Evolutionary conservation across 371 early-diverging fungal genomes (phyloP).

Genomic region (Mortierella sp.): DNA sequence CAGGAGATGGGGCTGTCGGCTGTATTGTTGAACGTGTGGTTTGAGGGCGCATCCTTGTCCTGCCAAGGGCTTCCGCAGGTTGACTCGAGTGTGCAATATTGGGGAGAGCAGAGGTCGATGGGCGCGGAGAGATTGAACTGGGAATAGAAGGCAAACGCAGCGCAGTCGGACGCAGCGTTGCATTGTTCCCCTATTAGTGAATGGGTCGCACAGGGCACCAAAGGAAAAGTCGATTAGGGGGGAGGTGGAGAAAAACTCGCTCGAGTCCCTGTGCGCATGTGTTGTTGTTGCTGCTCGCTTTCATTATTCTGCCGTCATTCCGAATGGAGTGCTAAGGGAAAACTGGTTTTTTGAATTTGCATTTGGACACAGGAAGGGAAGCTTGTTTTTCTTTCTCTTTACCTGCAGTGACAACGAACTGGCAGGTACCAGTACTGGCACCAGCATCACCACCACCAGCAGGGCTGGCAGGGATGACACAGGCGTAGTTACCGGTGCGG

Average conservation of each 20-base stretch:
- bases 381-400: not conserved
- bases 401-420: conserved; percentile 35
- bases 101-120: conserved; percentile 63
- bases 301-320: not conserved
- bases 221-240: conserved; percentile 35
- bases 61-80: conserved; percentile 70
- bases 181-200: conserved; percentile 62
- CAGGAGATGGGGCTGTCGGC: conserved; percentile 42
- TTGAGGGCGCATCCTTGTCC: conserved; percentile 55
- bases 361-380: not conserved
- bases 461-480: conserved; percentile 20
- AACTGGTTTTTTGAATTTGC: not conserved
- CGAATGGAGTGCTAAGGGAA: not conserved
- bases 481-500: conserved; percentile 48
- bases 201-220: not conserved
- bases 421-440: not conserved
- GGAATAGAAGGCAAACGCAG: conserved; percentile 63
- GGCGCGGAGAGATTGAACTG: conserved; percentile 46
- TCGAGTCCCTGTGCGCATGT: no score
- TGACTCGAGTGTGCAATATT: conserved; percentile 70
- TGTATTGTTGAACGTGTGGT: conserved; percentile 15
- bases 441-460: no score
- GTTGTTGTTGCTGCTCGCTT: not conserved
- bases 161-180: conserved; percentile 66
- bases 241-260: not conserved